Conservation (phyloP, 1,284 basidiomycete genomes). For the Tilletia setariae region DNA sequence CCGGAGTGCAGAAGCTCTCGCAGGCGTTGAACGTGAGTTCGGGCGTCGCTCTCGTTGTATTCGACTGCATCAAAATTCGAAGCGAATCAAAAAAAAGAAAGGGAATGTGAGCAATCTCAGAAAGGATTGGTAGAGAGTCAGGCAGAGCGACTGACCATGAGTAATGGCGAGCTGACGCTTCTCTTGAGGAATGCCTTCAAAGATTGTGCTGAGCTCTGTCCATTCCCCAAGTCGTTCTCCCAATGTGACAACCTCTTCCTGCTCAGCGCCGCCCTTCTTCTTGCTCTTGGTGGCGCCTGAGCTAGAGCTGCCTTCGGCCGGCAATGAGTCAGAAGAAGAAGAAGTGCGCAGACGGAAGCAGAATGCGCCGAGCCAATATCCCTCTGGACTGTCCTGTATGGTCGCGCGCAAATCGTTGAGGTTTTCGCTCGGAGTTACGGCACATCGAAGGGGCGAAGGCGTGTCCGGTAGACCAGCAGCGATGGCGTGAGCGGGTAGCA, state of each 20-base stretch:
- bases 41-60: constrained; percentile 59
- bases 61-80: constrained; percentile 51
- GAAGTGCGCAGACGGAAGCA: constrained; percentile 39
- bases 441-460: constrained; percentile 47
- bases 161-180: constrained; percentile 43
- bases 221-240: constrained; percentile 45
- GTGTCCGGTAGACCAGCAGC: constrained; percentile 47
- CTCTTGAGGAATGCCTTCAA: constrained; percentile 38
- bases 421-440: constrained; percentile 49
- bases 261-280: not conserved
- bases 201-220: constrained; percentile 47
- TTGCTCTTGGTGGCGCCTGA: constrained; percentile 18
- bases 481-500: constrained; percentile 40
- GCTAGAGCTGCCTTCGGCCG: not conserved
- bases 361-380: constrained; percentile 54
- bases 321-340: not conserved
- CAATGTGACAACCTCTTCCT: constrained; percentile 21
- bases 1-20: constrained; percentile 58
- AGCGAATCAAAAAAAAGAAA: not conserved
- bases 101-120: not conserved
- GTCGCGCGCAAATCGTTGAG: constrained; percentile 52
- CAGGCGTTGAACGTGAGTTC: constrained; percentile 58
- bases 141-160: constrained; percentile 29
- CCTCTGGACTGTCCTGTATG: constrained; percentile 51
- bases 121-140: not conserved